phyloP scores from a whole-genome alignment of 192 early-diverging fungal species.

The Coemansia sp. region DNA sequence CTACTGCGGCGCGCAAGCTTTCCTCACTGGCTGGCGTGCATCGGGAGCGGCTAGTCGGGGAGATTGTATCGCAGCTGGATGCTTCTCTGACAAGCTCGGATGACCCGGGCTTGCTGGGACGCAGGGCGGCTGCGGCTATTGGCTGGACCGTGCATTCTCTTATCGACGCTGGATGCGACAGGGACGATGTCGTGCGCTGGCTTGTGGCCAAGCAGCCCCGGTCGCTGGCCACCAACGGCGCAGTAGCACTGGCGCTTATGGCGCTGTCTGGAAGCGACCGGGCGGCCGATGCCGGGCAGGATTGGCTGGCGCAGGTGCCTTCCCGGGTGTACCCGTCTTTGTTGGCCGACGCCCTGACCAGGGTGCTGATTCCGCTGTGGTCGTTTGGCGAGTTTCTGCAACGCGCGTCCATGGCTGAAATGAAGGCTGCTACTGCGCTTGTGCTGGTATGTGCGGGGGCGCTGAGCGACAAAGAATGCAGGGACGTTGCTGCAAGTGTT shows the following conservation, averaged over 20 bases:
- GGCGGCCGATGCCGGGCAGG: background rate
- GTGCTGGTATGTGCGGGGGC: slow-evolving; percentile 28
- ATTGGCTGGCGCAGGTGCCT: background rate
- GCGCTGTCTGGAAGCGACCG: slow-evolving; percentile 17
- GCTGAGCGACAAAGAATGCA: slow-evolving; percentile 13
- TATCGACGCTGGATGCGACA: background rate
- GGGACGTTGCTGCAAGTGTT: slow-evolving; percentile 18
- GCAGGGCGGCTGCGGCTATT: background rate
- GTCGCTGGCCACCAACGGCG: background rate
- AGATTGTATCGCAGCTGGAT: background rate
- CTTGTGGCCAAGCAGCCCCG: background rate
- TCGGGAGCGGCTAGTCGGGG: background rate
- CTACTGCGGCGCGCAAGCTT: background rate
- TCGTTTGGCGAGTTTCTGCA: slow-evolving; percentile 22
- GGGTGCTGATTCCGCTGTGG: slow-evolving; percentile 35
- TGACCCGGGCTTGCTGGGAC: background rate
- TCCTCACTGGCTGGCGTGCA: background rate
- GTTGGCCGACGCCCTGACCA: slow-evolving; percentile 11
- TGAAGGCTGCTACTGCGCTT: slow-evolving; percentile 26
- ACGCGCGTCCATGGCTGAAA: slow-evolving; percentile 8
- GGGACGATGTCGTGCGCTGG: background rate
- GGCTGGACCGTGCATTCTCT: background rate
- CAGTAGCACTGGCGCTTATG: slow-evolving; percentile 32
- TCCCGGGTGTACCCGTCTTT: slow-evolving; percentile 18
- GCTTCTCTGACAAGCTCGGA: background rate